These are phyloP conservation scores for Primulina tabacum DNA, from an alignment of 257 asterid species.

Conservation along the genomic window DNA sequence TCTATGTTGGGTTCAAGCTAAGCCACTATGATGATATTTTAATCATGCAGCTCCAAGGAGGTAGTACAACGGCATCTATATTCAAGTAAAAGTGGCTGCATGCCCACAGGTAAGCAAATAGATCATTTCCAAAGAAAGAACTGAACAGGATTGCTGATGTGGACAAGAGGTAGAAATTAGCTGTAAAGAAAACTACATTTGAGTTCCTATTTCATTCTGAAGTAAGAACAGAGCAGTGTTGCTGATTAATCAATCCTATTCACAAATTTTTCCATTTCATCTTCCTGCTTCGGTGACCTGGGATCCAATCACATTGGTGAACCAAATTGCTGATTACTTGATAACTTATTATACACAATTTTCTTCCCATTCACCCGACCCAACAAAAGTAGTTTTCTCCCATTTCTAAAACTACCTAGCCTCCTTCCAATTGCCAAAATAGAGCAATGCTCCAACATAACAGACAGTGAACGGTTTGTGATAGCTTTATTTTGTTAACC, in stretches of 20 bases:
- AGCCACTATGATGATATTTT: not conserved
- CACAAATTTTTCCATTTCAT: not conserved
- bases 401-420: not conserved
- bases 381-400: not conserved
- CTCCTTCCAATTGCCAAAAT: not conserved
- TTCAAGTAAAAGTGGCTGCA: not conserved
- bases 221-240: not conserved
- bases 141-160: not conserved
- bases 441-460: not conserved
- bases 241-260: not conserved
- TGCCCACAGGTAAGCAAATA: not conserved
- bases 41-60: not conserved
- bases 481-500: conserved; percentile 34
- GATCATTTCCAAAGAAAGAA: not conserved
- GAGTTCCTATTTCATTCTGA: not conserved
- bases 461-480: not conserved
- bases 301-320: not conserved
- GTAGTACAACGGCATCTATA: not conserved
- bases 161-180: not conserved
- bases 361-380: not conserved
- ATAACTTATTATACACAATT: not conserved
- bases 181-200: not conserved
- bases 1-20: not conserved
- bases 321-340: not conserved
- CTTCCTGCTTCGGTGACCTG: not conserved